Evolutionary conservation across 2,329 filamentous ascomycete species (phyloP).

Genomic region (Penicillium brevicompactum): DNA sequence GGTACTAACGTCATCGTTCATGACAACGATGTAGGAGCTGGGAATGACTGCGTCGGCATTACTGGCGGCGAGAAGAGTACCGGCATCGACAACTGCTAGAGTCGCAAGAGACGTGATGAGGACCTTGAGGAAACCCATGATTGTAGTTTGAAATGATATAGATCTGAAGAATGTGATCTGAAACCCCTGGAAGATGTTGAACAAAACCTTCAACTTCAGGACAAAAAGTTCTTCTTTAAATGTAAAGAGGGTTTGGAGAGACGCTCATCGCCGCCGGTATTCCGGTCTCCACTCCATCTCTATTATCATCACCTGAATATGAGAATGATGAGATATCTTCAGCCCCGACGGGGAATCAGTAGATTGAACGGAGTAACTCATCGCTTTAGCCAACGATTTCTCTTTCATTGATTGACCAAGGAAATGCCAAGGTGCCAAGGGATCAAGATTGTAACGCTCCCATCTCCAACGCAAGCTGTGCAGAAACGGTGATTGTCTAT

Average conservation of each 20-base stretch:
- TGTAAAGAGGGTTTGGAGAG: neutral
- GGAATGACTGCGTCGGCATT: conserved; percentile 1
- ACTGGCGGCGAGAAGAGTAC: conserved; percentile 2
- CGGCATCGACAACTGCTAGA: conserved; percentile 11
- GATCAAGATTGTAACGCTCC: conserved; percentile 9
- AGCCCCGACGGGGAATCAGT: conserved; percentile 4
- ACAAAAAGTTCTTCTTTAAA: conserved; percentile 1
- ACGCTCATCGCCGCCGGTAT: conserved; percentile 9
- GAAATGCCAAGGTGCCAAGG: conserved; percentile 13
- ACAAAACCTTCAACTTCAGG: conserved; percentile 6
- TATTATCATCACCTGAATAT: conserved; percentile 5
- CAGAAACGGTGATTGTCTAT: conserved; percentile 6
- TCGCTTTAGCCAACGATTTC: conserved; percentile 11
- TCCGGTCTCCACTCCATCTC: conserved; percentile 8
- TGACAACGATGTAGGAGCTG: conserved; percentile 14
- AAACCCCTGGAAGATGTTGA: conserved; percentile 4
- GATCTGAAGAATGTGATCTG: conserved; percentile 2
- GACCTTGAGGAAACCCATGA: conserved; percentile 12
- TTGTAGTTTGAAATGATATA: conserved; percentile 1
- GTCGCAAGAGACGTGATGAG: conserved; percentile 8
- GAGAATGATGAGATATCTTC: conserved; percentile 2
- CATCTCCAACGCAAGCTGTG: conserved; percentile 3
- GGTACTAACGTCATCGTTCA: conserved; percentile 11
- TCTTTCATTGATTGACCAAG: conserved; percentile 4
- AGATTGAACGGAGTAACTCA: neutral